phyloP scores from a whole-genome alignment of 2,329 filamentous ascomycete species.

The Ceratocystis smalleyi region DNA sequence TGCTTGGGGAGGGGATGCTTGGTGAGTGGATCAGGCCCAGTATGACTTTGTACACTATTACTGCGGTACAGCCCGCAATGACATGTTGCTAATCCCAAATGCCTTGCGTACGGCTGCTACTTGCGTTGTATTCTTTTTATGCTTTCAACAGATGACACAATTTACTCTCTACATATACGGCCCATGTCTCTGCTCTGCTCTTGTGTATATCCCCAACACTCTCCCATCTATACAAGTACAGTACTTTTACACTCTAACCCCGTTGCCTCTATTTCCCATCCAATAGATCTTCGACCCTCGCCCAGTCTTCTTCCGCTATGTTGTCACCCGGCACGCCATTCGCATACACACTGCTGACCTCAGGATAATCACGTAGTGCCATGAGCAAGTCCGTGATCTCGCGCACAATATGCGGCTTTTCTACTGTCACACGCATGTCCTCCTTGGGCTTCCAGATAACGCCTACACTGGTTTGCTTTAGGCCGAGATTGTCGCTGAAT shows the following conservation, averaged over 20 bases:
- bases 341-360: constrained; percentile 59
- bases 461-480: constrained; percentile 52
- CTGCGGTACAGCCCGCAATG: not conserved
- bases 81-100: not conserved
- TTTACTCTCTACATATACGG: not conserved
- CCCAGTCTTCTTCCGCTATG: constrained; percentile 34
- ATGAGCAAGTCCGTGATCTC: constrained; percentile 43
- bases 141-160: constrained; percentile 2
- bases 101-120: not conserved
- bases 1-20: not conserved
- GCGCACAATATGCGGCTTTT: constrained; percentile 37
- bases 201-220: not conserved
- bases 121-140: not conserved
- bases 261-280: constrained; percentile 22
- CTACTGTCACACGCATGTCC: constrained; percentile 50
- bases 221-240: not conserved
- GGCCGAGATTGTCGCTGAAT: constrained; percentile 29
- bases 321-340: constrained; percentile 37
- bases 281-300: constrained; percentile 26
- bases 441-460: constrained; percentile 67
- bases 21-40: not conserved
- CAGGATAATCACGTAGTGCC: constrained; percentile 43
- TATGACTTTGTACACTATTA: not conserved
- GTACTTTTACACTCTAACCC: not conserved
- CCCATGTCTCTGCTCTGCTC: not conserved